Base-by-base conservation (phyloP, 176 grass and related monocot species). In the Oropetium thomaeum region DNA sequence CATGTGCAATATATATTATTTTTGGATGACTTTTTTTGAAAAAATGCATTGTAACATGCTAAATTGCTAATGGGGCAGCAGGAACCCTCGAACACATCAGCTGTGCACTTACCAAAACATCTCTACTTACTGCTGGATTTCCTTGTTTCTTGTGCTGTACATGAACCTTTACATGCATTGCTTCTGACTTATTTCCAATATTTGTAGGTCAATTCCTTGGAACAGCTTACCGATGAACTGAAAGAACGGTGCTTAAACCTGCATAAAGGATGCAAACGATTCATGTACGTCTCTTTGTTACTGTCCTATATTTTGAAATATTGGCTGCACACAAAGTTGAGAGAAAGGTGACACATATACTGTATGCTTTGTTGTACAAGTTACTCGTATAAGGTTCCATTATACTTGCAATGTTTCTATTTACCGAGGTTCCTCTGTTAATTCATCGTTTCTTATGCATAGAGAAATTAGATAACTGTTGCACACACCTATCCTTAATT, bases 221-320 rank as follows among this genome's bases (percentile, higher is more conserved):
- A 98, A 84, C 96, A 98, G 75, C 65, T 88, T 27, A 82, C 87
- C 40, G 96, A 98, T 82, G 96, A 95, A 73, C 49, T 98, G 78
- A 93, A 95, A 86, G 87, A 91, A 43, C 89, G 91, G 5, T 98
- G 96, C 57, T 90, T 86, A 38, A 90, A 90, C 51, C 89, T 98
- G 83, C 86, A 98, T 22, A 98, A 92, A 71, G 91, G 96, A 66
- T 98, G 91, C 35, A 93, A 90, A 79, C 81, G 75, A 92, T 98
- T 94, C 83, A 90, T 98, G 96, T 98, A 82, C 53, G 73, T 75
- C 78, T 82, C 78, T 75, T 25, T 60, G 28, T 25, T 54, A 40
- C 14, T 76, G 19, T 17, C 71, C 53, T 27, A 45, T 43, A 52
- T 10, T 67, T 82, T 48, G 69, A 82, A 59, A 75, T 45, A 65